Base-by-base conservation (phyloP, 1,284 basidiomycete species). In the Neonothopanus nambi region DNA sequence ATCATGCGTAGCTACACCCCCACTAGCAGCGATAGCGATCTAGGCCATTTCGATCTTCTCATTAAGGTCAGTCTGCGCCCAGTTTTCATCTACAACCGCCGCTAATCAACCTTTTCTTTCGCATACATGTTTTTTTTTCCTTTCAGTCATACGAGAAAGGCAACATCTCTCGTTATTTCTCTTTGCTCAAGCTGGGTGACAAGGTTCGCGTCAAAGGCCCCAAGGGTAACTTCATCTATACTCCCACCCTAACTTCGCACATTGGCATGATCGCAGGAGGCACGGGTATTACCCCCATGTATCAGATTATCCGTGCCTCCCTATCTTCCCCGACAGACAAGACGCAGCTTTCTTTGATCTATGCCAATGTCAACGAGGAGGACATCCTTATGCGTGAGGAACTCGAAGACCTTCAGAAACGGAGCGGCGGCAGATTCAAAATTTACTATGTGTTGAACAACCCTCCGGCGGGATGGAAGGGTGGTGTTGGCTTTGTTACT, bases 211-310 rank as follows among this genome's bases (percentile, higher is more conserved):
- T 98, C 77, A 97, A 94, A 72, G 96, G 96, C 2, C 96, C 96
- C 62, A 97, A 93, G 75, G 96, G 96, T 56, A 88, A 91, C 74
- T 99, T 97, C 78, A 80, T 78, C 59, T 95, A 95, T 72, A 64
- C 72, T 53, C 80, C 84, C n/a, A 76, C 76, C 46, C 76, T 94
- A 37, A 80, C 87, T 20, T 77, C 78, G 59, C 84, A 89, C 63
- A 75, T 99, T 56, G 91, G 94, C 65, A 96, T 99, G 95, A 95
- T 99, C 63, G 95, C 96, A 18, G 96, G 96, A 41, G 89, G 89
- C 23, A 91, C 96, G 3, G 96, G 96, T 59, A 96, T 99, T 69
- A 98, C 97, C 0, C 96, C 96, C 62, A 96, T 97, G 94, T 86
- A 95, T 63, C 97, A 98, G 73, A 93, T 99, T 76, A 89, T 98